Evolutionary conservation across 1,284 basidiomycete species (phyloP).

Genomic region (Ganoderma resinaceum): DNA sequence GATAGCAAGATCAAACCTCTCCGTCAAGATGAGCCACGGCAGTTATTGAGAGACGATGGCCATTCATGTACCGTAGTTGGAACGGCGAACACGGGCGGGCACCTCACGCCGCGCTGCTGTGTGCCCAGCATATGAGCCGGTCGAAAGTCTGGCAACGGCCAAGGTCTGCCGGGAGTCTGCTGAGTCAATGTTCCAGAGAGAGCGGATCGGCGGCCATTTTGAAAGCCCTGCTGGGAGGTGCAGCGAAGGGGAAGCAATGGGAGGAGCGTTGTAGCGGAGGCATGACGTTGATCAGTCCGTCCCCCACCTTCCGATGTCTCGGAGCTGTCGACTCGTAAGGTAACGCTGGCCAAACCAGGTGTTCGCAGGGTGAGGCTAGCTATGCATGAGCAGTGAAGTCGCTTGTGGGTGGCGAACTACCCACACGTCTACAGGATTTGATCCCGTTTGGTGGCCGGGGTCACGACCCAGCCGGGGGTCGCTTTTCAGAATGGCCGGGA

Average conservation of each 20-base stretch:
- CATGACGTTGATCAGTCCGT: not conserved
- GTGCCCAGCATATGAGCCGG: not conserved
- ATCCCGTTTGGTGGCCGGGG: not conserved
- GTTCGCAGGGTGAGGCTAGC: not conserved
- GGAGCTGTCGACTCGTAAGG: not conserved
- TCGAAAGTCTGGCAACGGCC: not conserved
- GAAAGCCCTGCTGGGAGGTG: not conserved
- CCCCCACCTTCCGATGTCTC: not conserved
- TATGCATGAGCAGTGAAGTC: not conserved
- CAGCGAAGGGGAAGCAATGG: not conserved
- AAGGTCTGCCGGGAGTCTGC: not conserved
- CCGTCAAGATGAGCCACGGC: too few species aligned
- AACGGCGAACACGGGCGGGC: not conserved
- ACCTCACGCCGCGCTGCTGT: too few species aligned
- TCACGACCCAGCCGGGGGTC: not conserved
- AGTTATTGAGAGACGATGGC: too few species aligned
- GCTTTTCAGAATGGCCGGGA: not conserved
- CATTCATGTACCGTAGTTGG: not conserved
- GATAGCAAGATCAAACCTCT: not conserved
- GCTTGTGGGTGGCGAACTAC: not conserved
- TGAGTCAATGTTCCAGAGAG: not conserved
- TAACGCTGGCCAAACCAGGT: not conserved
- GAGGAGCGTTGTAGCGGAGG: not conserved
- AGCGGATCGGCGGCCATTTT: not conserved
- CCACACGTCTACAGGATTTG: not conserved